phyloP scores from a whole-genome alignment of 805 yeast genomes.

The Yarrowia osloensis region DNA sequence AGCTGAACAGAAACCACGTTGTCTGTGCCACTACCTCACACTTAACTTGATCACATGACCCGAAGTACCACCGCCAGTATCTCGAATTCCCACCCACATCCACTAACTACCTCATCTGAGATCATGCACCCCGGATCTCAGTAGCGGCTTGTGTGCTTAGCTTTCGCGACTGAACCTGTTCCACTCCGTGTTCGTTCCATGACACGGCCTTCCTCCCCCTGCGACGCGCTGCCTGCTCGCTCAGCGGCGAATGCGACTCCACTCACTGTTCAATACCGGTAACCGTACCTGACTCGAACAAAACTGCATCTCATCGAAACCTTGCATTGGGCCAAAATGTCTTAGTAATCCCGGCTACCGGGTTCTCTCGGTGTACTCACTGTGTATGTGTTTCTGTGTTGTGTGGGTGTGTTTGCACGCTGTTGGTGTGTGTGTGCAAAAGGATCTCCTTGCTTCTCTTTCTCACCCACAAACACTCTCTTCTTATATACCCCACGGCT shows the following conservation, averaged over 20 bases:
- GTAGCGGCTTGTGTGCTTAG: not conserved
- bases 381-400: not conserved
- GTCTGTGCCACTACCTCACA: too few relatives aligned
- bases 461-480: not conserved
- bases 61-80: too few relatives aligned
- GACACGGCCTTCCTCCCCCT: too few relatives aligned
- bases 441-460: not conserved
- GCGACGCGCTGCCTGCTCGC: too few relatives aligned
- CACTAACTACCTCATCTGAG: not conserved
- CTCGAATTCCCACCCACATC: too few relatives aligned
- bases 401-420: not conserved
- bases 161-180: too few relatives aligned
- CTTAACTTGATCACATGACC: too few relatives aligned
- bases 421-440: not conserved
- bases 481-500: conserved; percentile 9
- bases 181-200: too few relatives aligned
- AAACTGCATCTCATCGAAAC: conserved; percentile 13
- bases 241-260: not conserved
- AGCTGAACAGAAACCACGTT: too few relatives aligned
- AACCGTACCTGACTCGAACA: not conserved
- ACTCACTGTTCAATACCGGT: not conserved
- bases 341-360: not conserved
- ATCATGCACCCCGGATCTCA: not conserved
- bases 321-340: not conserved
- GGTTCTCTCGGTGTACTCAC: not conserved